Evolutionary conservation across 23 red algal genomes (phyloP), one percentile per base, ranked within the genome.

Genomic region (Pyropia yezoensis): DNA sequence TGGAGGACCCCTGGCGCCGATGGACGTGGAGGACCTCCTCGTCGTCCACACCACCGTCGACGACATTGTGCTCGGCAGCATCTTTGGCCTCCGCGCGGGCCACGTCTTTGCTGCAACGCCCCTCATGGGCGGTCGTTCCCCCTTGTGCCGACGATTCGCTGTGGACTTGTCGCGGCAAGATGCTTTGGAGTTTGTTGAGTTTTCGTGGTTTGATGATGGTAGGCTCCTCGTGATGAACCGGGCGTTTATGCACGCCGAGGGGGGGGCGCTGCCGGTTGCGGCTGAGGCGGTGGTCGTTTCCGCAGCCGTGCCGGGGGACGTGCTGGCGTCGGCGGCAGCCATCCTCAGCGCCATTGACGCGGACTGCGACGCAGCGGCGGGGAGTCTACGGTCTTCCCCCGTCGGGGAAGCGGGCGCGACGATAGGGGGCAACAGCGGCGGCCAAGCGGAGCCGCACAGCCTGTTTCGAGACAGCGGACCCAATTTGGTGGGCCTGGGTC

Each of bases 171-270:
- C 47, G 65, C 20, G 32, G 7, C 20, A 27, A 14, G 59, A 65
- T 23, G 82, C 82, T 0, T 64, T 87, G 8, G 82, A 87, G 63
- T 87, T 87, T 45, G 51, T 87, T 61, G 82, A 87, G 54, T 76
- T 75, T 57, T 51, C 61, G 39, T 49, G 45, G 19, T 87, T 87
- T 77, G 27, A 67, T n/a, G 64, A 87, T 27, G 82, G 82, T 5
- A 61, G 64, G 52, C 54, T 77, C 17, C 34, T 62, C 25, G 82
- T 87, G 20, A 63, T 69, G 18, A 76, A 70, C 57, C 70, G 82
- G 0, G 45, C 59, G 7, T 87, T 87, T 50, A 53, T 87, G 28
- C 71, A 87, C 54, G 75, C 63, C 23, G 50, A 50, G 27, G 82
- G 76, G 33, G 27, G 17, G 20, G 75, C 72, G 7, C 28, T 87